Percentiles rank a stretch among this genome's conserved stretches.
Evolutionary conservation across 2,329 filamentous ascomycete species (phyloP).

Genomic region (Pseudocercospora crystallina): DNA sequence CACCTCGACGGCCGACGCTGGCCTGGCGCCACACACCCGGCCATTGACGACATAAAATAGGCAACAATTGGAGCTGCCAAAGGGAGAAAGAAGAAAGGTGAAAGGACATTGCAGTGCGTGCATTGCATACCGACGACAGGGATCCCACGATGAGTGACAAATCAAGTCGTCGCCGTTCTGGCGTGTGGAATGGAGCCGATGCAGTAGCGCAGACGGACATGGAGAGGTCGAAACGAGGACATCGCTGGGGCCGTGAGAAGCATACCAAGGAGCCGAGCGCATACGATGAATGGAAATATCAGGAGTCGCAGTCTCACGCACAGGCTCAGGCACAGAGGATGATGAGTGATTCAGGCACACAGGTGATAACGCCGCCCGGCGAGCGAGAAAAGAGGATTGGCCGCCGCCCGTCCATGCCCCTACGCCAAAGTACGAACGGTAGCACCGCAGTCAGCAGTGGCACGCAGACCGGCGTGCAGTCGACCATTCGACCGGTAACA

Average conservation of each 20-base stretch:
- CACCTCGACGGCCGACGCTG: background rate
- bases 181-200: conserved; percentile 20
- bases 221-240: conserved; percentile 12
- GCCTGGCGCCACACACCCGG: background rate
- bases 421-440: conserved; percentile 16
- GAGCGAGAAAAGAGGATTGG: conserved; percentile 8
- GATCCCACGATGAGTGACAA: conserved; percentile 16
- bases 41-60: too few relatives aligned
- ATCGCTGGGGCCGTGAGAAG: conserved; percentile 23
- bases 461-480: conserved; percentile 14
- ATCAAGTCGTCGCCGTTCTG: conserved; percentile 21
- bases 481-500: conserved; percentile 64
- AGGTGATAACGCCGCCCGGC: conserved; percentile 4
- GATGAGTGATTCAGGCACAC: background rate
- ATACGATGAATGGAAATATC: conserved; percentile 29
- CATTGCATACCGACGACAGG: too few relatives aligned
- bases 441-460: conserved; percentile 23
- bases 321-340: too few relatives aligned
- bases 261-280: conserved; percentile 31
- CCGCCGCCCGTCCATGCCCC: conserved; percentile 22
- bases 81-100: too few relatives aligned
- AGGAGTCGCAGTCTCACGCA: too few relatives aligned
- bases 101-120: too few relatives aligned
- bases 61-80: too few relatives aligned
- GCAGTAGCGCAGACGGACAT: conserved; percentile 15